Evolutionary conservation across 371 early-diverging fungal species (phyloP), one percentile per base, ranked within the genome.

Genomic region (Mucor velutinosus): DNA sequence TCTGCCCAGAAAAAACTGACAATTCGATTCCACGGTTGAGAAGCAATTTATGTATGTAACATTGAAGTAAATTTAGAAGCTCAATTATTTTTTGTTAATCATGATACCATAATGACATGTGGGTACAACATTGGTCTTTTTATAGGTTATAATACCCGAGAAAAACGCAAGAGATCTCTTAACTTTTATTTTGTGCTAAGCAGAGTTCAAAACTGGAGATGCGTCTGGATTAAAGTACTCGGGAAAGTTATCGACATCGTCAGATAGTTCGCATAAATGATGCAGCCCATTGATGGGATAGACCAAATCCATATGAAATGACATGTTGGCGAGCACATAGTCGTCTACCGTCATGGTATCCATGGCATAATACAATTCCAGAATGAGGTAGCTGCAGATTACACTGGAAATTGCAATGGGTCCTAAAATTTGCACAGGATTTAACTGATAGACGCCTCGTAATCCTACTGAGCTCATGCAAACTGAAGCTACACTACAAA

Each of bases 231-330:
- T 56, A 58, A 72, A 67, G 23, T 68, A 64, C 27, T 72, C 73
- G 32, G 73, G 68, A 64, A 74, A 67, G 27, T 62, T 57, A 32
- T 73, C 74, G 0, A 79, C 60, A 60, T 71, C 62, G 59, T 83
- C 83, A 0, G 79, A 70, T 33, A 83, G 57, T 35, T 83, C 83
- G 41, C 83, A 83, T 17, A 75, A 2, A 64, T 83, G 78, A 59
- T 83, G 83, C 14, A 83, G 47, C 27, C 76, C 76, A 7, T 80
- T 77, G 29, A 83, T 74, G 14, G 83, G 83, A 39, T 80, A 83
- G 3, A 71, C 70, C n/a, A 77, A 59, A 32, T 83, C 80, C 41
- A 80, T 70, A 60, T 77, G 74, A 25, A 80, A 71, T 3, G 72
- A 78, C 11, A 78, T 45, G 58, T 78, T 80, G 23, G 79, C 80